phyloP scores from a whole-genome alignment of 1,139 yeast genomes.

The Entelexis paramagnoliae region DNA sequence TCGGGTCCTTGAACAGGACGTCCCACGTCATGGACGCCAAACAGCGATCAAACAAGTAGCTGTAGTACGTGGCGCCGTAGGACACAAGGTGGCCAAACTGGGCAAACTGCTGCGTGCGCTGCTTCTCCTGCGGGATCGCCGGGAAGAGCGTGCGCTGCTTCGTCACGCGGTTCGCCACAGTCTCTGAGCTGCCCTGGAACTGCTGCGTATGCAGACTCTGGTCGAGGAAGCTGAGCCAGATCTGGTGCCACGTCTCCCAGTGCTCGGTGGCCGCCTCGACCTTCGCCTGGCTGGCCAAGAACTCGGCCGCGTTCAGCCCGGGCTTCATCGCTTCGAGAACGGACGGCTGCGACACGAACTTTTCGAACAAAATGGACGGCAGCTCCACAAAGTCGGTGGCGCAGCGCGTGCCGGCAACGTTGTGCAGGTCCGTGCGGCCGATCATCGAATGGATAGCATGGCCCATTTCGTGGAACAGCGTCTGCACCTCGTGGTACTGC shows the following conservation, averaged over 20 bases:
- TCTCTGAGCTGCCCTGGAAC: constrained; percentile 42
- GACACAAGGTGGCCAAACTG: constrained; percentile 89
- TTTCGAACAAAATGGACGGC: constrained; percentile 92
- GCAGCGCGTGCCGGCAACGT: constrained; percentile 89
- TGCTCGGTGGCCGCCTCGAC: constrained; percentile 36
- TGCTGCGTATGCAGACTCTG: constrained; percentile 55
- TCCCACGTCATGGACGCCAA: constrained; percentile 83
- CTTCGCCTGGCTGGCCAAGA: constrained; percentile 38
- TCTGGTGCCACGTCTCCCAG: constrained; percentile 76
- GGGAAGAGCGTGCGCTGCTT: constrained; percentile 34
- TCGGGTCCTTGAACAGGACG: constrained; percentile 50
- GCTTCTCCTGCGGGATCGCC: constrained; percentile 27
- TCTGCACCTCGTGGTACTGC: constrained; percentile 72
- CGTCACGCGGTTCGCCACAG: constrained; percentile 59
- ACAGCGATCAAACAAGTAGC: constrained; percentile 84
- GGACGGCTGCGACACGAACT: constrained; percentile 71
- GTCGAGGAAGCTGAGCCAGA: constrained; percentile 82
- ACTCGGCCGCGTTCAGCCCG: constrained; percentile 11
- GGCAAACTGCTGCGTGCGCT: constrained; percentile 73
- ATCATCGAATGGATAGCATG: constrained; percentile 98
- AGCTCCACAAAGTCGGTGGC: constrained; percentile 93
- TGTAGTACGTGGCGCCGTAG: constrained; percentile 89
- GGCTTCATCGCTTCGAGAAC: constrained; percentile 50
- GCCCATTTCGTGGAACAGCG: constrained; percentile 97
- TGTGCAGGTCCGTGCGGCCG: constrained; percentile 81